These are phyloP conservation scores for Termitomyces sp. DNA, from an alignment of 768 basidiomycete species.

Conservation along the genomic window DNA sequence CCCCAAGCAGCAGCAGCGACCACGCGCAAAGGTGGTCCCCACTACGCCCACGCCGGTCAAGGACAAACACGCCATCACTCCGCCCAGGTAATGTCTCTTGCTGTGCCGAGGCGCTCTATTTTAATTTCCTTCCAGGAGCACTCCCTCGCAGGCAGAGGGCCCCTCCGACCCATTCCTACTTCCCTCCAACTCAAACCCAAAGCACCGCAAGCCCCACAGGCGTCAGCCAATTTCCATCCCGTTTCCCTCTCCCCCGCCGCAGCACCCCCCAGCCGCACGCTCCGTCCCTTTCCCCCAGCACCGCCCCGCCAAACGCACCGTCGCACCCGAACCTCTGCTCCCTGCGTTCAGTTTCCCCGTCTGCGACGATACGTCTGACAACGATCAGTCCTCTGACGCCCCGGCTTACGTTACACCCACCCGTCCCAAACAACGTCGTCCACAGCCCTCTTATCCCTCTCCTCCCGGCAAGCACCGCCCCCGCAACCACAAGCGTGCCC, in stretches of 20 bases:
- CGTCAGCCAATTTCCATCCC: constrained; percentile 16
- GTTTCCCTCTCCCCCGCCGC: constrained; percentile 6
- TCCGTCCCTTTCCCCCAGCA: constrained; percentile 49
- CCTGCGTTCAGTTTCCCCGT: constrained; percentile 49
- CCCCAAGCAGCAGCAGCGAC: constrained; percentile 33
- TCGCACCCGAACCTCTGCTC: constrained; percentile 16
- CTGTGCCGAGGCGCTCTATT: not conserved
- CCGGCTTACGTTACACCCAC: constrained; percentile 38
- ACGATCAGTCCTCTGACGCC: constrained; percentile 28
- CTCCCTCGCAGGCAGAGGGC: constrained; percentile 70
- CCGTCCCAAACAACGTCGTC: constrained; percentile 31
- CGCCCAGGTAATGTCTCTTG: not conserved
- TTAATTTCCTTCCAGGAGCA: not conserved
- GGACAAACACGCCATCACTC: not conserved
- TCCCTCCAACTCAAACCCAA: not conserved
- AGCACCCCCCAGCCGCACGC: constrained; percentile 35
- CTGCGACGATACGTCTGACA: constrained; percentile 56
- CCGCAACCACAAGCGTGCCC: constrained; percentile 52
- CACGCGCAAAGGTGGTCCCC: not conserved
- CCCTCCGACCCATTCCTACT: constrained; percentile 26
- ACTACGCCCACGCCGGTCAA: constrained; percentile 16
- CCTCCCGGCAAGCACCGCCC: constrained; percentile 6
- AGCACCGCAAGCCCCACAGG: not conserved
- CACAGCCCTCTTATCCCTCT: constrained; percentile 24
- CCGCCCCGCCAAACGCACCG: constrained; percentile 18